phyloP scores from a whole-genome alignment of 2,329 filamentous ascomycete species.

The Aspergillus quadrilineatus region DNA sequence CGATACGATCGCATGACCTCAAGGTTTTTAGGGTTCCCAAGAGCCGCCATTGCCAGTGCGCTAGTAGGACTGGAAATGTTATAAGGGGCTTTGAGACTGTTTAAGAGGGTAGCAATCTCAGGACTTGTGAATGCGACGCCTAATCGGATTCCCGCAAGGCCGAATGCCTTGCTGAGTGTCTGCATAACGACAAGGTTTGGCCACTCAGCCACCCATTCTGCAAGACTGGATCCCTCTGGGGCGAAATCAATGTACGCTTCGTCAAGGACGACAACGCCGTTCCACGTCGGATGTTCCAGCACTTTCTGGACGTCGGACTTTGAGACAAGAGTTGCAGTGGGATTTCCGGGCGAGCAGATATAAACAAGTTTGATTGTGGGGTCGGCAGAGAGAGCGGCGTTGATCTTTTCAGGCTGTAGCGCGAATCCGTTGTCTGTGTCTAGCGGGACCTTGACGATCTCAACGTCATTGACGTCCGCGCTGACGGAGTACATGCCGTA shows the following conservation, averaged over 20 bases:
- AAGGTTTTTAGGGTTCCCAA: constrained; percentile 63
- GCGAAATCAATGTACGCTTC: constrained; percentile 98
- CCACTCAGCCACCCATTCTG: constrained; percentile 88
- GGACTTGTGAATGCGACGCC: constrained; percentile 79
- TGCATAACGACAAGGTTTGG: constrained; percentile 98
- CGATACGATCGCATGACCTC: constrained; percentile 70
- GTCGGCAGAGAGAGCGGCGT: constrained; percentile 62
- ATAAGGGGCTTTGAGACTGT: constrained; percentile 93
- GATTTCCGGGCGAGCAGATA: constrained; percentile 92
- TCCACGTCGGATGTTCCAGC: constrained; percentile 87
- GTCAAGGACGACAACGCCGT: constrained; percentile 88
- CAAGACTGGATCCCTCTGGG: constrained; percentile 72
- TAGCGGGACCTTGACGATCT: constrained; percentile 81
- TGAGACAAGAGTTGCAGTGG: constrained; percentile 74
- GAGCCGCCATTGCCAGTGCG: constrained; percentile 71
- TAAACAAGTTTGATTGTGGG: constrained; percentile 81
- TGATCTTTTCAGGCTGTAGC: constrained; percentile 70
- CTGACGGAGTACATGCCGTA: constrained; percentile 99
- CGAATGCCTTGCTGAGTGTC: constrained; percentile 97
- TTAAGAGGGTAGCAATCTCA: constrained; percentile 75
- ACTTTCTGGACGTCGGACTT: constrained; percentile 73
- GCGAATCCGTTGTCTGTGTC: constrained; percentile 69
- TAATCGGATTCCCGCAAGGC: constrained; percentile 87
- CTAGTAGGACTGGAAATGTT: constrained; percentile 89
- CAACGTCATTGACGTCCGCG: constrained; percentile 89